phyloP scores from a whole-genome alignment of 2,329 filamentous ascomycete genomes.

The Xylaria sp. region DNA sequence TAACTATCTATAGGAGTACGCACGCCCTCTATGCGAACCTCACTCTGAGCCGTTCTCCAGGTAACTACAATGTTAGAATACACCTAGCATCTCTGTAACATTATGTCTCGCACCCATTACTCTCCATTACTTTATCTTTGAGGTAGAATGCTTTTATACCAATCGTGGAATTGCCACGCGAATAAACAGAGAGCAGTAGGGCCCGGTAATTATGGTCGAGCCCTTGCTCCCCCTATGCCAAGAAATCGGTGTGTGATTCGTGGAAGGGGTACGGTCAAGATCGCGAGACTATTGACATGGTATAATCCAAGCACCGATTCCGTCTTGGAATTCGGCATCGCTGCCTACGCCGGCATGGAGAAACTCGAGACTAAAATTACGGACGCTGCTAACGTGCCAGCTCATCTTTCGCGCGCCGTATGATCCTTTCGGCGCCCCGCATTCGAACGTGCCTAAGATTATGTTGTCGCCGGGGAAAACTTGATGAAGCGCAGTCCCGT shows the following conservation, averaged over 20 bases:
- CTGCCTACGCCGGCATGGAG: constrained; percentile 46
- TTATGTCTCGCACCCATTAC: constrained; percentile 25
- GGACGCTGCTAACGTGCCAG: constrained; percentile 46
- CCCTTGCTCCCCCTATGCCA: constrained; percentile 23
- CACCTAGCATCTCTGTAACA: not conserved
- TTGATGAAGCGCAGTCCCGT: constrained; percentile 44
- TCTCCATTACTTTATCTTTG: constrained; percentile 31
- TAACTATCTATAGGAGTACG: constrained; percentile 22
- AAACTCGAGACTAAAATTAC: constrained; percentile 46
- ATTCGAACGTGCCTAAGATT: constrained; percentile 47
- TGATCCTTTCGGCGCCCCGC: constrained; percentile 32
- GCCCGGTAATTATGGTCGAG: not conserved
- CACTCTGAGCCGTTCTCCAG: not conserved
- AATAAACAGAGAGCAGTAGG: constrained; percentile 18
- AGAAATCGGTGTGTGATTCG: constrained; percentile 14
- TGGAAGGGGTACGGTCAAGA: constrained; percentile 10
- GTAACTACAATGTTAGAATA: constrained; percentile 16
- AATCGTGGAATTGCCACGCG: constrained; percentile 21
- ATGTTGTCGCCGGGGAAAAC: constrained; percentile 45
- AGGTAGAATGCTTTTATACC: constrained; percentile 26
- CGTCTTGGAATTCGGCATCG: constrained; percentile 43
- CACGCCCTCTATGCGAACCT: constrained; percentile 7
- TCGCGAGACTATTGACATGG: constrained; percentile 37
- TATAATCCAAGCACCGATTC: constrained; percentile 47
- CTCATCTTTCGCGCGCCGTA: constrained; percentile 38